Evolutionary conservation across 1,284 basidiomycete genomes (phyloP), one percentile per base, ranked within the genome.

Genomic region (Volvariella volvacea): DNA sequence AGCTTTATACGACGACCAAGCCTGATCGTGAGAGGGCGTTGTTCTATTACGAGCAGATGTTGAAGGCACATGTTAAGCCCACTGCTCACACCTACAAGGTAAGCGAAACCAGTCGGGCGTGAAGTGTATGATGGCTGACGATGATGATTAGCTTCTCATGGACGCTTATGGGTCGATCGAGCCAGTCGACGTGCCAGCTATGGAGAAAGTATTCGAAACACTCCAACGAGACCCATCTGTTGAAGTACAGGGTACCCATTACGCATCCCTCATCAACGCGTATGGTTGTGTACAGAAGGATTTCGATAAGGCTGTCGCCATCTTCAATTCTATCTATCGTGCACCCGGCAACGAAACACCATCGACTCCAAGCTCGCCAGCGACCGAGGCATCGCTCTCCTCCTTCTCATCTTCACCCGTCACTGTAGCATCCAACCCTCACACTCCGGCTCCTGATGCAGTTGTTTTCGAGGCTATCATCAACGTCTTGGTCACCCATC

Each of bases 21-120:
- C 93, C 92, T 1, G 84, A 92, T 54, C 82, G 93, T 42, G 77
- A 78, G 22, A 75, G 80, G 36, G 86, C 87, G 12, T 63, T 96
- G 31, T 68, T 78, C 53, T 99, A 88, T 65, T 90, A 88, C 63
- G 60, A 85, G 44, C 73, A 80, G 55, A 76, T 99, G 66, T 61
- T 71, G 28, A 61, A 65, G 12, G 80, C 77, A 4, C 65, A 74
- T 1, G 83, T 99, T 31, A 55, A 63, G 3, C 92, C 92, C 21
- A 87, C 88, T 3, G 81, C 83, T 8, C 89, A 97, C 63, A 96
- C 93, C 14, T 96, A 94, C 74, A 96, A 94, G 74, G 87, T 83
- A 50, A n/a, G 70, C 55, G 8, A 28, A 28, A n/a, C 6, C 12
- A 19, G 14, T 30, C 41, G n/a, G 4, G 9, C 6, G n/a, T n/a